Conservation (phyloP, 257 asterid genomes). For the Henckelia pumila region DNA sequence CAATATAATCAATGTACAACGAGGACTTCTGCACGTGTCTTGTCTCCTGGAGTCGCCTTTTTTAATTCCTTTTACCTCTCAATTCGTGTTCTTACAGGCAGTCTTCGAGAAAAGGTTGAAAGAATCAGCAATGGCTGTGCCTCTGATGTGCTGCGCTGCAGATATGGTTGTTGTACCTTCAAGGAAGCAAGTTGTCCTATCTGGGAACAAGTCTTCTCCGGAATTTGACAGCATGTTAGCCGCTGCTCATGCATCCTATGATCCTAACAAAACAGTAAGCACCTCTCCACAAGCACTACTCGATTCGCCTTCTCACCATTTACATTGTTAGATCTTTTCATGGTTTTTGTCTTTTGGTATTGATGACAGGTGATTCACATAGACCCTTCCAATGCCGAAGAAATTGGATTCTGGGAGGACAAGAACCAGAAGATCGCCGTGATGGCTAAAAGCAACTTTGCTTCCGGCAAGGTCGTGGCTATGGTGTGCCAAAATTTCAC, state of each 20-base stretch:
- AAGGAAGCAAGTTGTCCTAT: constrained; percentile 67
- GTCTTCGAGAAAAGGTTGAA: constrained; percentile 85
- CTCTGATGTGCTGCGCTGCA: constrained; percentile 88
- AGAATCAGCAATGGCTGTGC: constrained; percentile 71
- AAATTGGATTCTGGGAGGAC: constrained; percentile 69
- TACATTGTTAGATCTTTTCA: not conserved
- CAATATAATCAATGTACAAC: too few species aligned
- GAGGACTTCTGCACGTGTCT: too few species aligned
- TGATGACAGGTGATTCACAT: constrained; percentile 75
- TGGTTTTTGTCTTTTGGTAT: not conserved
- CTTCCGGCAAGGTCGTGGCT: constrained; percentile 48
- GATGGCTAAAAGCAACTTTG: constrained; percentile 60
- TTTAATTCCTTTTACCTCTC: not conserved
- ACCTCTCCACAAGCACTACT: not conserved
- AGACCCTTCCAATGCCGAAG: constrained; percentile 59
- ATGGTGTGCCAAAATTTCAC: constrained; percentile 83
- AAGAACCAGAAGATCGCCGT: constrained; percentile 53
- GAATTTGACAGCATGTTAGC: constrained; percentile 58
- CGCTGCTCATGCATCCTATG: constrained; percentile 74
- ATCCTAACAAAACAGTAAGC: constrained; percentile 69
- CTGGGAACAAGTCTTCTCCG: constrained; percentile 42
- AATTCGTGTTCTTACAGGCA: constrained; percentile 40
- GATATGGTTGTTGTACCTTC: constrained; percentile 70
- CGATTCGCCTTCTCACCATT: not conserved
- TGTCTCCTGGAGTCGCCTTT: not conserved